A percentile compares a stretch with the other conserved stretches of the same genome.
phyloP scores from a whole-genome alignment of 2,329 filamentous ascomycete species.

The Metarhizium sp. region DNA sequence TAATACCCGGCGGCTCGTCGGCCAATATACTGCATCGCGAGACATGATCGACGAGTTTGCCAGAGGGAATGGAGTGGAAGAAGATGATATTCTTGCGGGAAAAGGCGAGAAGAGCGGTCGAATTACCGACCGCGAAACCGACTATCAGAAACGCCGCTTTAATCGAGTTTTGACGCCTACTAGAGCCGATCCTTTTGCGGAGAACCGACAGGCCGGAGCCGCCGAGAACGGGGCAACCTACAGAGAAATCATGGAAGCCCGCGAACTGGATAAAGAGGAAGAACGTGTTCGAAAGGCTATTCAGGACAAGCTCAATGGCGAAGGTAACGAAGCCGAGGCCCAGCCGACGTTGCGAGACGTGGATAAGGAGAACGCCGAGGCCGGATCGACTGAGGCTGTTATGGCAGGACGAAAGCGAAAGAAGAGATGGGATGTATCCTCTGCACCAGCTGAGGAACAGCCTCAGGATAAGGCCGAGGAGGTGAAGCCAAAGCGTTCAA shows the following conservation, averaged over 20 bases:
- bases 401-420: slow-evolving; percentile 69
- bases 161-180: slow-evolving; percentile 81
- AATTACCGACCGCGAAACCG: slow-evolving; percentile 87
- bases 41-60: slow-evolving; percentile 93
- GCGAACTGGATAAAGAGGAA: slow-evolving; percentile 89
- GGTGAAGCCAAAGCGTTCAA: slow-evolving; percentile 62
- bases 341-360: slow-evolving; percentile 65
- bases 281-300: slow-evolving; percentile 75
- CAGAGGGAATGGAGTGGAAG: slow-evolving; percentile 73
- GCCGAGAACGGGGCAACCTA: slow-evolving; percentile 71
- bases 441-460: slow-evolving; percentile 45
- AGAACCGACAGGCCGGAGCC: slow-evolving; percentile 59
- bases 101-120: slow-evolving; percentile 79
- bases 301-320: slow-evolving; percentile 57
- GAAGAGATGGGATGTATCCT: slow-evolving; percentile 83
- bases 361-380: slow-evolving; percentile 65
- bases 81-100: slow-evolving; percentile 80
- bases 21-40: slow-evolving; percentile 90
- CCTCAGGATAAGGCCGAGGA: slow-evolving; percentile 39
- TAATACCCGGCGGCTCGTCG: slow-evolving; percentile 69
- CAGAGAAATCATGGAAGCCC: slow-evolving; percentile 79
- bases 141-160: slow-evolving; percentile 94
- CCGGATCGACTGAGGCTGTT: slow-evolving; percentile 55
- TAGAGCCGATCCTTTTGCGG: slow-evolving; percentile 75
- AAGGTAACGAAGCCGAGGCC: slow-evolving; percentile 54